These are phyloP conservation scores for Fusarium xylarioides DNA, from an alignment of 2,329 filamentous ascomycete genomes.

Conservation along the genomic window DNA sequence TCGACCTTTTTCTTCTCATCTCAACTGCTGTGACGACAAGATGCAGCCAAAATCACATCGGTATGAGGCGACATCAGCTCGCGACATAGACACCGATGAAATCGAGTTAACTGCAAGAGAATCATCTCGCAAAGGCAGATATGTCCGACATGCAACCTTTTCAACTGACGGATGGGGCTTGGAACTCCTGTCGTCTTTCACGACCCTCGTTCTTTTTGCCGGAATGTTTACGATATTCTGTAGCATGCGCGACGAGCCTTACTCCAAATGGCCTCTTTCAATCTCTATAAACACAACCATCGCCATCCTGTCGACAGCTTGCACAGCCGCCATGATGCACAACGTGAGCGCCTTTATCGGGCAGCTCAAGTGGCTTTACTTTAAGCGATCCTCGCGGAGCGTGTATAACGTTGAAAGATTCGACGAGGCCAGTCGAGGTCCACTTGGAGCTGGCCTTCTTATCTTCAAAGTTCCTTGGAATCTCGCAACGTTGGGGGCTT, in stretches of 20 bases:
- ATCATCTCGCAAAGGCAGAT: not conserved
- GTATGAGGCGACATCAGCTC: not conserved
- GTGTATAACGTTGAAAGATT: not conserved
- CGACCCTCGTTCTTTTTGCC: not conserved
- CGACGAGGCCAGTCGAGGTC: not conserved
- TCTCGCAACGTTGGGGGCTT: not conserved
- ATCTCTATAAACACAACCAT: not conserved
- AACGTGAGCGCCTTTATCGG: not conserved
- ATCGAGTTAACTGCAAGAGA: not conserved
- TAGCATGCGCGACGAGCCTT: not conserved
- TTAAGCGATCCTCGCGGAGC: not conserved
- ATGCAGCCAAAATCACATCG: not conserved
- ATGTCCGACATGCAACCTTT: not conserved
- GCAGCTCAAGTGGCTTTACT: not conserved
- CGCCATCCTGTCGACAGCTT: not conserved
- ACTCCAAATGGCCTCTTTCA: not conserved
- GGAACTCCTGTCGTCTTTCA: not conserved
- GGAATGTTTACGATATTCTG: not conserved
- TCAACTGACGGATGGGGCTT: not conserved
- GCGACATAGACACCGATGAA: not conserved
- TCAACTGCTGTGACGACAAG: not conserved
- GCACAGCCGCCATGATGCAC: not conserved
- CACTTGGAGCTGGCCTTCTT: not conserved
- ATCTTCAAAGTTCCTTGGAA: not conserved
- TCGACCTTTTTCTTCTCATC: not conserved